These are phyloP conservation scores for Cajanus cajan DNA, from an alignment of 306 rosid genomes.

Conservation along the genomic window DNA sequence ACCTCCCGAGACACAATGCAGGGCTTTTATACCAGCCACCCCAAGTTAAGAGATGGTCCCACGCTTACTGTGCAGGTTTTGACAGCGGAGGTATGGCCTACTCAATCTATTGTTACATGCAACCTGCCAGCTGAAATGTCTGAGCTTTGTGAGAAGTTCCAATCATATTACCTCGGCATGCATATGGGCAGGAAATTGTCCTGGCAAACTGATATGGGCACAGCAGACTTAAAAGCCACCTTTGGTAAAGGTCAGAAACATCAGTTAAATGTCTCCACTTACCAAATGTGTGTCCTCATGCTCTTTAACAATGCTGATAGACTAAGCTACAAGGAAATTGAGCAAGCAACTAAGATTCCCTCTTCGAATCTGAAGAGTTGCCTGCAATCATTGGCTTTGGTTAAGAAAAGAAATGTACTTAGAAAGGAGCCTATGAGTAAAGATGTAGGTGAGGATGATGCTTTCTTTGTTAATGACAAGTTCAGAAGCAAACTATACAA, in stretches of 20 bases:
- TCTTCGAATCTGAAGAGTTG: slow-evolving; percentile 74
- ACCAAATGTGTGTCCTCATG: slow-evolving; percentile 90
- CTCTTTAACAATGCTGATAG: slow-evolving; percentile 70
- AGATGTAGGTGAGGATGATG: slow-evolving; percentile 75
- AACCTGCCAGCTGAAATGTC: slow-evolving; percentile 80
- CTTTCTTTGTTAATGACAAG: slow-evolving; percentile 67
- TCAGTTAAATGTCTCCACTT: slow-evolving; percentile 81
- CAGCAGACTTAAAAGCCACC: slow-evolving; percentile 77
- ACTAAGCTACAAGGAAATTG: slow-evolving; percentile 71
- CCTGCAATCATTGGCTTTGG: slow-evolving; percentile 82
- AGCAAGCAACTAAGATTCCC: slow-evolving; percentile 79
- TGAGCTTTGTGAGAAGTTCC: slow-evolving; percentile 68
- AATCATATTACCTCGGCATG: slow-evolving; percentile 73
- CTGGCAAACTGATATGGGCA: slow-evolving; percentile 89
- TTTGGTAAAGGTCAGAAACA: slow-evolving; percentile 82
- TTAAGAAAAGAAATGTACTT: slow-evolving; percentile 83
- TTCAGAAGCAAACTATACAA: slow-evolving; percentile 69
- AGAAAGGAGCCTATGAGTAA: slow-evolving; percentile 84
- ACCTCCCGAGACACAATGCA: slow-evolving; percentile 79
- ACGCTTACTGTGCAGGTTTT: slow-evolving; percentile 74
- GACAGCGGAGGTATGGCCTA: slow-evolving; percentile 87
- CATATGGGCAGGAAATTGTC: slow-evolving; percentile 80
- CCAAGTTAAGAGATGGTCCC: slow-evolving; percentile 69
- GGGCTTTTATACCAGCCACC: slow-evolving; percentile 60
- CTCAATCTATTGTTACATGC: slow-evolving; percentile 67